Conservation (phyloP, 441 rosid species). For the Lepidium campestre region DNA sequence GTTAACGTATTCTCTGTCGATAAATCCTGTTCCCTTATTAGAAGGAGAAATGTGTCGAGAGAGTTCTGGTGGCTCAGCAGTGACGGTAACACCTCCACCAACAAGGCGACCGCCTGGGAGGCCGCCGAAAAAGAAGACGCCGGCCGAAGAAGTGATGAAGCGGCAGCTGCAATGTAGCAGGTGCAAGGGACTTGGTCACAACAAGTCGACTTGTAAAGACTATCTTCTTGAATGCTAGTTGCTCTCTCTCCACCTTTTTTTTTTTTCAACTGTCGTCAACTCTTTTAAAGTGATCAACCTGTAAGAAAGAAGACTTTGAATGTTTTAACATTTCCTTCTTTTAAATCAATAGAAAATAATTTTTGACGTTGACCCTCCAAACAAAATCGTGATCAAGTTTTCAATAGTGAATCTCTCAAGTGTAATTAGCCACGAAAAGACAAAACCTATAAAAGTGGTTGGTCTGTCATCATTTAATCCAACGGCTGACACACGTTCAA, state of each 20-base stretch:
- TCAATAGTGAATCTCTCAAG: neutral
- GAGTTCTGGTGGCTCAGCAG: conserved; percentile 44
- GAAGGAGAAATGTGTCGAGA: conserved; percentile 44
- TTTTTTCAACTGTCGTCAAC: conserved; percentile 1
- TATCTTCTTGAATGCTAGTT: conserved; percentile 38
- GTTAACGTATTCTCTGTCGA: conserved; percentile 58
- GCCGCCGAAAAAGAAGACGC: conserved; percentile 64
- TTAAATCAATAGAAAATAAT: neutral
- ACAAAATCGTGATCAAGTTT: neutral
- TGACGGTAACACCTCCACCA: conserved; percentile 84
- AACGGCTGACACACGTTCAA: too few relatives aligned
- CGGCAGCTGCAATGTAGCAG: conserved; percentile 90
- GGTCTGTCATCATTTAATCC: too few relatives aligned
- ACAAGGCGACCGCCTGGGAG: conserved; percentile 84
- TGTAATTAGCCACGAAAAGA: too few relatives aligned
- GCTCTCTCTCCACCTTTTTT: neutral
- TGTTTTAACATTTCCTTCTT: neutral
- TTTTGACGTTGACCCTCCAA: neutral
- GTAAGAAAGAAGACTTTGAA: conserved; percentile 7
- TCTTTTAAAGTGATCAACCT: conserved; percentile 1
- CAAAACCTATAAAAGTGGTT: too few relatives aligned
- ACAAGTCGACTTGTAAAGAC: conserved; percentile 89
- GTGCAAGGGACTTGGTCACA: conserved; percentile 94
- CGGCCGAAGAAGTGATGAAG: conserved; percentile 58
- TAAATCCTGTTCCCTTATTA: conserved; percentile 52